phyloP scores from a whole-genome alignment of 2,329 filamentous ascomycete species.

The Aspergillus fumigatus region DNA sequence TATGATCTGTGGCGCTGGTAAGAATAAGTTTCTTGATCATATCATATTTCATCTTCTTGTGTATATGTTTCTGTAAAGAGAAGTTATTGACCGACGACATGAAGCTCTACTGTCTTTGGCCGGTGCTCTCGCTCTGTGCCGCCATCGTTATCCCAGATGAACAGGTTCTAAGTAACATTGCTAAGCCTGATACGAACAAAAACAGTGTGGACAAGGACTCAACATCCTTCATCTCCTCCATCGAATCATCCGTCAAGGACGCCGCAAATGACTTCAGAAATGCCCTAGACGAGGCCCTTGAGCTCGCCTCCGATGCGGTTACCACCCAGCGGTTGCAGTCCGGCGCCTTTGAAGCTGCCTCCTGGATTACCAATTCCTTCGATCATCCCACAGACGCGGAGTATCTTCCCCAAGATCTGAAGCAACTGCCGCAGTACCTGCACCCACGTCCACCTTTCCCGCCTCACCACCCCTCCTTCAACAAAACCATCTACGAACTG shows the following conservation, averaged over 20 bases:
- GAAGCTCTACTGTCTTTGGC: slow-evolving; percentile 18
- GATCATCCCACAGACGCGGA: slow-evolving; percentile 5
- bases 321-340: neutral
- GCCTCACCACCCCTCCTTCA: slow-evolving; percentile 44
- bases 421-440: neutral
- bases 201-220: neutral
- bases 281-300: slow-evolving; percentile 8
- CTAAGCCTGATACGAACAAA: neutral
- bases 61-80: neutral
- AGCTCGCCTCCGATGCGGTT: neutral
- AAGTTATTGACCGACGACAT: slow-evolving; percentile 1
- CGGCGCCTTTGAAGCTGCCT: neutral
- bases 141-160: slow-evolving; percentile 50
- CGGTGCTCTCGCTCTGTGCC: slow-evolving; percentile 44
- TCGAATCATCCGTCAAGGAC: neutral
- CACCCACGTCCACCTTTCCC: neutral
- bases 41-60: neutral
- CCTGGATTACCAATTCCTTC: slow-evolving; percentile 3
- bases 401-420: slow-evolving; percentile 5
- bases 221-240: neutral
- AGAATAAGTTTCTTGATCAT: neutral
- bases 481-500: slow-evolving; percentile 74
- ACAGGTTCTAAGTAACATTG: slow-evolving; percentile 21
- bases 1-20: neutral
- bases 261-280: slow-evolving; percentile 1